Percentiles rank a stretch among this genome's conserved stretches.
phyloP scores from a whole-genome alignment of 2,329 filamentous ascomycete genomes.

The Penicillium nordicum region DNA sequence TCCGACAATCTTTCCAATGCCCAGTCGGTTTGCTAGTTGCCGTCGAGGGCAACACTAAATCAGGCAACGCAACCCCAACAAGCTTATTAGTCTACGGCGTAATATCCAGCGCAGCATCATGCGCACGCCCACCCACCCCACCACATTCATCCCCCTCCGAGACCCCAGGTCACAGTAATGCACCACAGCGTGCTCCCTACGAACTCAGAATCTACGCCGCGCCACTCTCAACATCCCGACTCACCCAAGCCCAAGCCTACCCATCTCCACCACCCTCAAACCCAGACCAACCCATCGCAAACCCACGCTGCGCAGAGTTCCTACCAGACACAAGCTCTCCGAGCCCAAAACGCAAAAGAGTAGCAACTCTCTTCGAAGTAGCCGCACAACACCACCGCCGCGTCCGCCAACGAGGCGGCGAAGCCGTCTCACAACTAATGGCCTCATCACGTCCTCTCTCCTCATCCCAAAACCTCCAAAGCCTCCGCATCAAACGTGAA shows the following conservation, averaged over 20 bases:
- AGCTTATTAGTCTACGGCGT: conserved; percentile 42
- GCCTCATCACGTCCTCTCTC: conserved; percentile 29
- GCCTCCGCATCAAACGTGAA: conserved; percentile 36
- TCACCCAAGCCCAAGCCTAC: conserved; percentile 34
- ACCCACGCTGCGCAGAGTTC: conserved; percentile 31
- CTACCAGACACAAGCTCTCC: conserved; percentile 38
- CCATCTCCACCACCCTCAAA: conserved; percentile 29
- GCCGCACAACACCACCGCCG: conserved; percentile 41
- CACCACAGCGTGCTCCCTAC: conserved; percentile 16
- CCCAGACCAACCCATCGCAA: conserved; percentile 16
- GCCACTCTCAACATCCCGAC: conserved; percentile 34
- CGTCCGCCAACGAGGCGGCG: conserved; percentile 40
- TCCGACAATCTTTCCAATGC: conserved; percentile 33
- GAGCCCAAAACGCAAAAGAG: conserved; percentile 43
- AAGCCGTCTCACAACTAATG: conserved; percentile 42
- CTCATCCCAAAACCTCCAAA: conserved; percentile 31
- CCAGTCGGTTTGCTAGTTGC: conserved; percentile 39
- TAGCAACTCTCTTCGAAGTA: conserved; percentile 42
- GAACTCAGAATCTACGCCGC: conserved; percentile 39
- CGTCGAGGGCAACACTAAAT: conserved; percentile 25
- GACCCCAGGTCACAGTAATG: conserved; percentile 9
- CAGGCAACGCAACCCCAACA: conserved; percentile 24
- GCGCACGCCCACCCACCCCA: conserved; percentile 34
- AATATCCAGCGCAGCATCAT: conserved; percentile 29
- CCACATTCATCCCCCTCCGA: conserved; percentile 34